A percentile compares a stretch with the other conserved stretches of the same genome.
Evolutionary conservation across 306 rosid genomes (phyloP).

Genomic region (Elaeagnus macrophylla): DNA sequence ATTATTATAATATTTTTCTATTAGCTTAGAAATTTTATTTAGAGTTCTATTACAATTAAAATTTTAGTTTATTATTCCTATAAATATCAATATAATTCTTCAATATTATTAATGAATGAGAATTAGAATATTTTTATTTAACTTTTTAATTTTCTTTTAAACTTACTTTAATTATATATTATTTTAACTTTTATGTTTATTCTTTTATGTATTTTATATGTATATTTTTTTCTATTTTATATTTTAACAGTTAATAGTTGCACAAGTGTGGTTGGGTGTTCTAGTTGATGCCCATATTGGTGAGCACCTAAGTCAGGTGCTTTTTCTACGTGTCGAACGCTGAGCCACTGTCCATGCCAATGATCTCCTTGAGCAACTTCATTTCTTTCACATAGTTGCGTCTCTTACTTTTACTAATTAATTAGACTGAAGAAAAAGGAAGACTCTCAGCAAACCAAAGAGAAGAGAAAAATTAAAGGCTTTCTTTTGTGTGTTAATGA

Average conservation of each 20-base stretch:
- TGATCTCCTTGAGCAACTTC: conserved; percentile 64
- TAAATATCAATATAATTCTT: no score
- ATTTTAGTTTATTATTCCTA: no score
- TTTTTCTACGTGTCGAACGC: conserved; percentile 49
- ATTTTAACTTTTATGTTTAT: no score
- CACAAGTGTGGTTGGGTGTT: conserved; percentile 73
- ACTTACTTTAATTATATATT: no score
- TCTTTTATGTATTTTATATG: no score
- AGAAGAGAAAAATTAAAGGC: conserved; percentile 5
- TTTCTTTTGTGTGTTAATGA: conserved; percentile 16
- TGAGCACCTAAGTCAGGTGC: conserved; percentile 58
- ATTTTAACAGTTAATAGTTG: conserved; percentile 72
- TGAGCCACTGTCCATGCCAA: conserved; percentile 59
- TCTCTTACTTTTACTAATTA: conserved; percentile 53
- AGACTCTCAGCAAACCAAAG: conserved; percentile 12
- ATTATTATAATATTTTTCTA: no score
- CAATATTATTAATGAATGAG: no score
- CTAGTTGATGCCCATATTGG: conserved; percentile 93
- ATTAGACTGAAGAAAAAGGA: not conserved
- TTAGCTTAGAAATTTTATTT: no score
- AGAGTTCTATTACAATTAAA: no score
- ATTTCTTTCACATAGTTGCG: conserved; percentile 88
- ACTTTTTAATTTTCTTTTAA: no score
- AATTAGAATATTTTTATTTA: no score
- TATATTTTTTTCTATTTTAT: no score